These are phyloP conservation scores for Fusarium globosum DNA, from an alignment of 2,329 filamentous ascomycete species.

Conservation along the genomic window DNA sequence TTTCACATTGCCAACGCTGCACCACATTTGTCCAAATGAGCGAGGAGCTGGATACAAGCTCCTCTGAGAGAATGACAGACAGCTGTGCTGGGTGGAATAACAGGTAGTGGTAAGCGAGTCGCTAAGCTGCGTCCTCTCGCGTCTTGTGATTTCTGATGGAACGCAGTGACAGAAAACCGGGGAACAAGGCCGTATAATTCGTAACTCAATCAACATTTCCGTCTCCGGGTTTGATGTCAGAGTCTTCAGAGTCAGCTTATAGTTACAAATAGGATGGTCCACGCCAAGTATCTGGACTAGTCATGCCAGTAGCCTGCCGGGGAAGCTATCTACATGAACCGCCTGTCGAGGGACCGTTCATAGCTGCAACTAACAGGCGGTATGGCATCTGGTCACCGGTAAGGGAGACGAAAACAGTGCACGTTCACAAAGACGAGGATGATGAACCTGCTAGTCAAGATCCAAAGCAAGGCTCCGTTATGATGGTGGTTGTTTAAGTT, in stretches of 20 bases:
- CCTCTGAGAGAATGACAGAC: not conserved
- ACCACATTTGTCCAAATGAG: not conserved
- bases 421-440: not conserved
- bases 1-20: not conserved
- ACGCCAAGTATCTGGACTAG: not conserved
- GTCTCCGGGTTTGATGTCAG: not conserved
- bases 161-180: conserved; percentile 1
- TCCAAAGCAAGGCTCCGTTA: not conserved
- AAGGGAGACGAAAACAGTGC: not conserved
- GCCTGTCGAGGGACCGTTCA: too few species aligned
- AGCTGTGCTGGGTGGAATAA: not conserved
- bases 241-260: not conserved
- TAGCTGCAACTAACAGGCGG: too few species aligned
- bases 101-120: not conserved
- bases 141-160: not conserved
- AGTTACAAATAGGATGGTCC: not conserved
- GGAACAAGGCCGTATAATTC: not conserved
- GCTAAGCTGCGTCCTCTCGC: not conserved
- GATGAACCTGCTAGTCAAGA: not conserved
- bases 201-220: not conserved
- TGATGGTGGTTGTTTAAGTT: too few species aligned
- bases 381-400: too few species aligned
- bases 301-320: conserved; percentile 1
- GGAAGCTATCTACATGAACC: not conserved
- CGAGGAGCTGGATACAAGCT: not conserved